Base-by-base conservation (phyloP, 345 rosid genomes). In the Euclidium syriacum region DNA sequence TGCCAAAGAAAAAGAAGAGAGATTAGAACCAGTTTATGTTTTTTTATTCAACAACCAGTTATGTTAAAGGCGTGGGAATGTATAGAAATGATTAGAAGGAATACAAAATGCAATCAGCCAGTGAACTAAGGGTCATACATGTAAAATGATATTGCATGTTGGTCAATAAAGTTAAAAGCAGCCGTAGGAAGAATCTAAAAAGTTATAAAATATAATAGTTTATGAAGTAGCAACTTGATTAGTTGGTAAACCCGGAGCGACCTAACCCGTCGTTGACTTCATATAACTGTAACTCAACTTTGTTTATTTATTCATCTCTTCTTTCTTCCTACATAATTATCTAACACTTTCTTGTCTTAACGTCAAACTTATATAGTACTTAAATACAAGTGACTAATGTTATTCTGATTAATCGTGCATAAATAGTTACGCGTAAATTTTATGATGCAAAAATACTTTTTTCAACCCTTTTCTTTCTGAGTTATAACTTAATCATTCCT, bases 241-340 rank as follows among this genome's bases (percentile, higher is more conserved):
- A 53, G 62, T 43, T 43, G 70, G 62, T 65, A 42, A 48, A 30
- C 26, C 41, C 42, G 23, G 10, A 17, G 29, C 33, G 35, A 65
- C 70, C 47, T 52, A 65, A 54, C 54, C 33, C 54, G 16, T 17
- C 56, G 49, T 55, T 55, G 48, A 66, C 63, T 55, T 6, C n/a
- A n/a, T n/a, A 27, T 30, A 41, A 18, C 8, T 43, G 10, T 8
- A 23, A 14, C 27, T 32, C 46, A 17, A 33, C 44, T 53, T 47
- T 9, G 15, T 33, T 60, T 14, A n/a, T 52, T 32, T 32, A 10
- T 4, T 52, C 5, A 5, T 29, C 2, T 5, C 8, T 29, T 29
- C 5, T 29, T 29, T 29, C 5, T 6, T 29, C 8, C 33, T 29
- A 9, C 8, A n/a, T 29, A 5, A 29, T 3, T 55, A 56, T 24